A percentile compares a stretch with the other conserved stretches of the same genome.
Conservation (phyloP, 441 rosid genomes). For the Geranium incanum region DNA sequence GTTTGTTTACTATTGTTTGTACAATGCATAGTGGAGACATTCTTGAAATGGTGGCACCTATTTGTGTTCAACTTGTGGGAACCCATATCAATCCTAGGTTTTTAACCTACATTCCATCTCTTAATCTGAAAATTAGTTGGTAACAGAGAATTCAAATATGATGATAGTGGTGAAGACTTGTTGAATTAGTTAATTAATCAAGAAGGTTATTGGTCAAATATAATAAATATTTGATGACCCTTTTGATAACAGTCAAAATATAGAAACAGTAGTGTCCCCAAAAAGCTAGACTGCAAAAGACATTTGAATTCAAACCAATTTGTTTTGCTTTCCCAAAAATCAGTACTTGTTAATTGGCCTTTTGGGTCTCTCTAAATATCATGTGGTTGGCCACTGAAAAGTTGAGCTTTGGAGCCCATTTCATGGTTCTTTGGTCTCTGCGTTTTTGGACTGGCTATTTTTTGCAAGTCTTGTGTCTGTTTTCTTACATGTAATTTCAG, state of each 20-base stretch:
- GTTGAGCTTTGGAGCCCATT: neutral
- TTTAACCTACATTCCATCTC: constrained; percentile 7
- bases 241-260: constrained; percentile 5
- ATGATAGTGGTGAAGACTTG: neutral
- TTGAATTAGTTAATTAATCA: neutral
- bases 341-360: neutral
- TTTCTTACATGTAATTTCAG: neutral
- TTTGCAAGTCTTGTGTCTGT: neutral
- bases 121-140: neutral
- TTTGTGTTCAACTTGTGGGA: neutral
- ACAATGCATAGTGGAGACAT: neutral
- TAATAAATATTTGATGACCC: constrained; percentile 2
- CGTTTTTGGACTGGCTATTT: neutral
- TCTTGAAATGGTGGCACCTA: neutral
- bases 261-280: neutral
- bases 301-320: constrained; percentile 3
- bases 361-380: neutral
- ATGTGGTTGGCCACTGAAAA: constrained; percentile 7
- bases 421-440: neutral
- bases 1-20: neutral
- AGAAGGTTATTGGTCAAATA: neutral
- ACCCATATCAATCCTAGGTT: neutral
- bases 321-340: neutral
- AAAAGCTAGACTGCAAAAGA: constrained; percentile 6
- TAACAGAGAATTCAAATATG: neutral